A percentile compares a stretch with the other conserved stretches of the same genome.
Evolutionary conservation across 768 basidiomycete genomes (phyloP).

Genomic region (Leccinum incarnatum): DNA sequence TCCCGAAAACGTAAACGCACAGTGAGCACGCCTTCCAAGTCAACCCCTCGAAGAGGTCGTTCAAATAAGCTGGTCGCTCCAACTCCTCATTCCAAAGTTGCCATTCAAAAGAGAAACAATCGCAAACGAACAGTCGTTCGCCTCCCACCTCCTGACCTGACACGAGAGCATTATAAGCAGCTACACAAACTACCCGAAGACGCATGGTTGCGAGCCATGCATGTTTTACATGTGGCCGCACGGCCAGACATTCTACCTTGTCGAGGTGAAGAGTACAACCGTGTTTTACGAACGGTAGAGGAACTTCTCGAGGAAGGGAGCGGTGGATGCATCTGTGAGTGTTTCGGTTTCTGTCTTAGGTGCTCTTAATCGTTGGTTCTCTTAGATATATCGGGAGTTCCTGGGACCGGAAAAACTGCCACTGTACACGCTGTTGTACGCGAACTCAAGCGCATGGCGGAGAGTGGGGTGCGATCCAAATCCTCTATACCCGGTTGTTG

Average conservation of each 20-base stretch:
- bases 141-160: slow-evolving; percentile 35
- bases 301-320: slow-evolving; percentile 89
- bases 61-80: slow-evolving; percentile 50
- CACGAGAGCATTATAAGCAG: slow-evolving; percentile 36
- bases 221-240: slow-evolving; percentile 89
- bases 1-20: slow-evolving; percentile 50
- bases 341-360: not conserved
- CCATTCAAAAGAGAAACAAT: slow-evolving; percentile 45
- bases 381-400: slow-evolving; percentile 94
- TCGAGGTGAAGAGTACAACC: slow-evolving; percentile 78
- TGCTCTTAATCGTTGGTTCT: slow-evolving; percentile 1
- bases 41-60: slow-evolving; percentile 36
- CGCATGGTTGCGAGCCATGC: slow-evolving; percentile 85
- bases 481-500: not conserved
- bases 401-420: slow-evolving; percentile 98
- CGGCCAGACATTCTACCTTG: slow-evolving; percentile 89
- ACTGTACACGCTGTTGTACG: slow-evolving; percentile 93
- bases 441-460: slow-evolving; percentile 86
- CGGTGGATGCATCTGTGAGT: slow-evolving; percentile 92
- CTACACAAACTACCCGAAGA: slow-evolving; percentile 61
- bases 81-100: slow-evolving; percentile 76
- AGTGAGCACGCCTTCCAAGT: slow-evolving; percentile 27
- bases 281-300: slow-evolving; percentile 72
- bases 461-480: slow-evolving; percentile 56
- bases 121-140: slow-evolving; percentile 30